Conservation (phyloP, 208 protist species). For the Crithidia bombi region DNA sequence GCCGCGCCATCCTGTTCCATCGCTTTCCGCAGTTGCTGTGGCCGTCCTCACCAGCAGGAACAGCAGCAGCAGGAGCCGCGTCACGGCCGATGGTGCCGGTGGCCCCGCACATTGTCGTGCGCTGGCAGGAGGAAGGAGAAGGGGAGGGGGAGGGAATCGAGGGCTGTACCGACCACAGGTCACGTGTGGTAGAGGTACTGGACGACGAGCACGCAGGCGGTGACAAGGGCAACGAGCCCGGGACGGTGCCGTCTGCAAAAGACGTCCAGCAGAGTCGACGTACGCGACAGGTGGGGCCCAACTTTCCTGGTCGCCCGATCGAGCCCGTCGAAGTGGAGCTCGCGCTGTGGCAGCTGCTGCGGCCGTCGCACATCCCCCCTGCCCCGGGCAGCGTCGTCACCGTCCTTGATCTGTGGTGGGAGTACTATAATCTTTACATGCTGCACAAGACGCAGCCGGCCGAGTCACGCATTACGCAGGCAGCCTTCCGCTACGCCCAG, state of each 20-base stretch:
- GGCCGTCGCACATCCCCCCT: conserved; percentile 21
- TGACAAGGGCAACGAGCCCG: neutral
- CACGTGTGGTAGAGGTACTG: conserved; percentile 9
- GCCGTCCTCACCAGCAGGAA: conserved; percentile 9
- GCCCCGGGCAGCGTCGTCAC: conserved; percentile 24
- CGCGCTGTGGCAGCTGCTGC: conserved; percentile 49
- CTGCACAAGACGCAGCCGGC: conserved; percentile 72
- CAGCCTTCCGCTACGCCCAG: conserved; percentile 28
- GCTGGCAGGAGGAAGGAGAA: conserved; percentile 22
- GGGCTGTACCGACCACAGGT: neutral
- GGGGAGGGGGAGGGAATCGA: neutral
- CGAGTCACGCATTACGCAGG: conserved; percentile 38
- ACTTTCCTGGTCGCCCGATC: conserved; percentile 41
- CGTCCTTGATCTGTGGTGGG: conserved; percentile 76
- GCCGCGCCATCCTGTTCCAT: conserved; percentile 32
- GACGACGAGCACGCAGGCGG: neutral
- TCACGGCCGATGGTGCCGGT: conserved; percentile 12
- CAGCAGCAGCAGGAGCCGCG: neutral
- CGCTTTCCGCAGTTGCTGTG: conserved; percentile 32
- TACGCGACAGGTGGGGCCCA: conserved; percentile 34
- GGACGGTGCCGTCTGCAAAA: neutral
- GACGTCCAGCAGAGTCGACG: neutral
- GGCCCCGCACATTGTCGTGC: conserved; percentile 24
- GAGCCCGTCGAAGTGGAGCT: conserved; percentile 27
- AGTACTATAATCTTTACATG: conserved; percentile 63